Evolutionary conservation across 139 green algal species (phyloP).

Genomic region (Chloropicon primus): DNA sequence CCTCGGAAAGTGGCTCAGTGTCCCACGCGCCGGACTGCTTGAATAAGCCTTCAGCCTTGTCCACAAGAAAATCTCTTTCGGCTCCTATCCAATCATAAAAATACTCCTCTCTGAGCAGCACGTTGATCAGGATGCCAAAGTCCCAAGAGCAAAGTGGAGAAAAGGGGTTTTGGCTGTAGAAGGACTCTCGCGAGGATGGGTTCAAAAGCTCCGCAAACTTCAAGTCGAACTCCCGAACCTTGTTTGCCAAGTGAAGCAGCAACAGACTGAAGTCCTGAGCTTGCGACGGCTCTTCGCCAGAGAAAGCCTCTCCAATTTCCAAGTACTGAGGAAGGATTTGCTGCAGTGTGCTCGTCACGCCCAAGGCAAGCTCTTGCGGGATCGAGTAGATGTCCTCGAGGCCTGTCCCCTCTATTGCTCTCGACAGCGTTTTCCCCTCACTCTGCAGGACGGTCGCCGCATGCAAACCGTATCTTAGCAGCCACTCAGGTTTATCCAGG

Average conservation of each 20-base stretch:
- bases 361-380: not conserved
- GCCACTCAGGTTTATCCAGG: not conserved
- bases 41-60: not conserved
- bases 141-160: not conserved
- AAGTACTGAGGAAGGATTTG: not conserved
- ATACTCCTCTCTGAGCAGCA: not conserved
- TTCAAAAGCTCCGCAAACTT: not conserved
- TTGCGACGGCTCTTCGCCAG: not conserved
- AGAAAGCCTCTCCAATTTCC: not conserved
- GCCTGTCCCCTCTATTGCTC: not conserved
- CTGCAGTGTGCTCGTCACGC: not conserved
- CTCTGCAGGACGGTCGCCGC: not conserved
- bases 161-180: not conserved
- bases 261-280: no score
- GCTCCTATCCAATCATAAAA: not conserved
- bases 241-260: not conserved
- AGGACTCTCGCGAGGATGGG: not conserved
- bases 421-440: not conserved
- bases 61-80: not conserved
- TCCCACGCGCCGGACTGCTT: not conserved
- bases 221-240: not conserved
- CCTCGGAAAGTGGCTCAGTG: not conserved
- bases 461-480: not conserved
- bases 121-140: not conserved
- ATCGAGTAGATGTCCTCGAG: not conserved